Evolutionary conservation across 257 asterid genomes (phyloP).

Genomic region (Solanum bukasovii): DNA sequence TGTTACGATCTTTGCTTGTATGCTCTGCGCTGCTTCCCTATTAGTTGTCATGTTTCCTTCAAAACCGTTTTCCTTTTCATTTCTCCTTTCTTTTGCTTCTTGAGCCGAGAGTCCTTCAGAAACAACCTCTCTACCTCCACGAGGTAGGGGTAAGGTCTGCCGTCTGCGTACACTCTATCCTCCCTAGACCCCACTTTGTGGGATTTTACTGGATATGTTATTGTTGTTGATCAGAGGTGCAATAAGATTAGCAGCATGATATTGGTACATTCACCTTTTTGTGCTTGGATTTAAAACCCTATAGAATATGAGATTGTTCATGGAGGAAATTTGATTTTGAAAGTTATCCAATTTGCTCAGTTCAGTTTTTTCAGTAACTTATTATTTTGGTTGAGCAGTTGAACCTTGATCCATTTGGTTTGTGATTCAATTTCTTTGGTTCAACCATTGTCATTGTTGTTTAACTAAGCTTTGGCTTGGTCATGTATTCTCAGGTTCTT

Average conservation of each 20-base stretch:
- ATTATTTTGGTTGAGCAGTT: not conserved
- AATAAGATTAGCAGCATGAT: not conserved
- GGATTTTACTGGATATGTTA: not conserved
- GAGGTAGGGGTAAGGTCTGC: not conserved
- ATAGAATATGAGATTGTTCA: not conserved
- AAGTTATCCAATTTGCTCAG: not conserved
- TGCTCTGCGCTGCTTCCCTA: not conserved
- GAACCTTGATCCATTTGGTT: not conserved
- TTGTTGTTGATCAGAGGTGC: not conserved
- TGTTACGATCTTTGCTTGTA: not conserved
- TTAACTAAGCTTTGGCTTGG: not conserved
- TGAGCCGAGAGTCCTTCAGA: not conserved
- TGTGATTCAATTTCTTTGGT: not conserved
- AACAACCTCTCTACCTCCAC: not conserved
- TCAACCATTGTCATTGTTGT: not conserved
- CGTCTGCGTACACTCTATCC: not conserved
- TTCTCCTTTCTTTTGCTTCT: not conserved
- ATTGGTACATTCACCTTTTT: not conserved
- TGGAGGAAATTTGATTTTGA: not conserved
- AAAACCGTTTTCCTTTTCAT: not conserved
- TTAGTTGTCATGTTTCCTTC: not conserved
- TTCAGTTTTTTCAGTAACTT: not conserved
- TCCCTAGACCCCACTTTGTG: not conserved
- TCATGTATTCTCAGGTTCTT: conserved; percentile 46
- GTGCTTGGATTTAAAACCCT: not conserved